Evolutionary conservation across 2,329 filamentous ascomycete genomes (phyloP).

Genomic region (Ilyonectria destructans): DNA sequence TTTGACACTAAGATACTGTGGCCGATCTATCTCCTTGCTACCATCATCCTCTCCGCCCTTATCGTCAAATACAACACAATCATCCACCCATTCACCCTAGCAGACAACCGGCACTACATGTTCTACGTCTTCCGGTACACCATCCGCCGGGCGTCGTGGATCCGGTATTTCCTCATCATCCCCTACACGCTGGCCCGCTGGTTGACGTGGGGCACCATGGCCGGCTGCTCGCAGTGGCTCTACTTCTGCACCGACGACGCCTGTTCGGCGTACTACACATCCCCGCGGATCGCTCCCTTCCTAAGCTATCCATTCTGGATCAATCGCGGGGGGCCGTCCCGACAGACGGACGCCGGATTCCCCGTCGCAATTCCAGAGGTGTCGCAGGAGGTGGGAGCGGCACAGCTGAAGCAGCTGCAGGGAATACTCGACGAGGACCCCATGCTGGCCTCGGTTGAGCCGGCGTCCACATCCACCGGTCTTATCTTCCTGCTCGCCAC

Average conservation of each 20-base stretch:
- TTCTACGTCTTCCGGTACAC: conserved; percentile 95
- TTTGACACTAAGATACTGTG: conserved; percentile 57
- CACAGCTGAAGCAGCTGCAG: conserved; percentile 21
- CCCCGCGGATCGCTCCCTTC: conserved; percentile 38
- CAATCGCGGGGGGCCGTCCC: conserved; percentile 12
- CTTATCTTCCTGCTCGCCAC: conserved; percentile 79
- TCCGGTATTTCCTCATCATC: conserved; percentile 79
- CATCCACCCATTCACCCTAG: conserved; percentile 94
- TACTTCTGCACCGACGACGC: conserved; percentile 21
- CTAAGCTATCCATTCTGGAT: conserved; percentile 51
- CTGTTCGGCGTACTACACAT: conserved; percentile 37
- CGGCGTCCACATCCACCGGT: conserved; percentile 65
- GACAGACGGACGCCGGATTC: conserved; percentile 33
- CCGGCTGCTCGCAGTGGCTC: conserved; percentile 56
- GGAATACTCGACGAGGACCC: conserved; percentile 47
- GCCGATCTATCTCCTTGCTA: conserved; percentile 54
- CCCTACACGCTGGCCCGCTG: conserved; percentile 82
- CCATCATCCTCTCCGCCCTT: conserved; percentile 56
- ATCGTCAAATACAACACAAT: conserved; percentile 89
- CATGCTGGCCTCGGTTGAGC: conserved; percentile 47
- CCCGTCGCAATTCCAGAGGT: conserved; percentile 13
- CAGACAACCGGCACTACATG: conserved; percentile 97
- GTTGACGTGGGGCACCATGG: conserved; percentile 77
- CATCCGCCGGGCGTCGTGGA: conserved; percentile 75
- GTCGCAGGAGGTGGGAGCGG: conserved; percentile 23